Conservation (phyloP, 192 early-diverging fungal genomes). For the Rhizoclosmatium sp. region DNA sequence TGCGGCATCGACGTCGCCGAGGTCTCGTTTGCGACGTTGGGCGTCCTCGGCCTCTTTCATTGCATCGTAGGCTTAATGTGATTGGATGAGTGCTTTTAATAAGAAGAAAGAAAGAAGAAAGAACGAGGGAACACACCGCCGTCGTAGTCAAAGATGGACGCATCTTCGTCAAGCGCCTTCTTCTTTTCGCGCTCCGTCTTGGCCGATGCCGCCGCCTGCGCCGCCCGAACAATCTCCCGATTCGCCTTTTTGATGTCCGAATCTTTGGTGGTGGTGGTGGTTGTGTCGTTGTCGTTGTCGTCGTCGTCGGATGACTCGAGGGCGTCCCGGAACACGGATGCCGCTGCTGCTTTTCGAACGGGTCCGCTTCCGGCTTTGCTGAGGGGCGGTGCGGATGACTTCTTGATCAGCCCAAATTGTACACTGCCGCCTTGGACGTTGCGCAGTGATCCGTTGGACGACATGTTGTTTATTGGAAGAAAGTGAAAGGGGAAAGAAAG, state of each 20-base stretch:
- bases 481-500: too few relatives aligned
- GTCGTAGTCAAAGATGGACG: conserved; percentile 81
- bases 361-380: background rate
- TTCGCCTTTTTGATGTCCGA: background rate
- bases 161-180: conserved; percentile 72
- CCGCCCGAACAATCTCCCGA: background rate
- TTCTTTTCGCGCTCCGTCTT: conserved; percentile 42
- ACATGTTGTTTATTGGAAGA: background rate
- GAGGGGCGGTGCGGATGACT: background rate
- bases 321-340: conserved; percentile 9
- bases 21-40: conserved; percentile 58
- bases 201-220: conserved; percentile 25
- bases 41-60: conserved; percentile 67
- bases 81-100: background rate
- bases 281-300: conserved; percentile 20
- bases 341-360: conserved; percentile 7
- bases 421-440: conserved; percentile 13
- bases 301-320: conserved; percentile 27
- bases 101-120: too few relatives aligned
- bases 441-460: conserved; percentile 35
- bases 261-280: conserved; percentile 19
- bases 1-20: conserved; percentile 52
- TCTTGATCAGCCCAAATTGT: conserved; percentile 32
- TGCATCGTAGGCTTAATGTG: conserved; percentile 65
- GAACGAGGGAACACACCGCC: conserved; percentile 32